These are phyloP conservation scores for Fusarium nematophilum DNA, from an alignment of 2,329 filamentous ascomycete genomes.

Conservation along the genomic window DNA sequence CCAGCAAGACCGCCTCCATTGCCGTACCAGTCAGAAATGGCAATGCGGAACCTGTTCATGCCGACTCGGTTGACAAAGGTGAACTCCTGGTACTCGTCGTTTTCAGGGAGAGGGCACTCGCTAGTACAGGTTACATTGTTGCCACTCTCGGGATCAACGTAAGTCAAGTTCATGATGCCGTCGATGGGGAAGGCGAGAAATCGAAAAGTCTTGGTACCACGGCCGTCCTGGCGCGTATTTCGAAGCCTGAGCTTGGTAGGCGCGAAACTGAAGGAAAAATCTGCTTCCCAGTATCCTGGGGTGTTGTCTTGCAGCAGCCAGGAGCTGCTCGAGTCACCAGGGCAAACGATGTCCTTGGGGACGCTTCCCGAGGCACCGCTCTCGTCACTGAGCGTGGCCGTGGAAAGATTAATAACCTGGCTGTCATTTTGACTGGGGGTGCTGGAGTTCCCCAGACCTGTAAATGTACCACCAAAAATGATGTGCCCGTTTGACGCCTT, in stretches of 20 bases:
- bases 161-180: slow-evolving; percentile 97
- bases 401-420: slow-evolving; percentile 85
- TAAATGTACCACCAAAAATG: slow-evolving; percentile 91
- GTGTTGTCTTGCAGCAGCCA: slow-evolving; percentile 82
- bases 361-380: slow-evolving; percentile 72
- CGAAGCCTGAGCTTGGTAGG: slow-evolving; percentile 89
- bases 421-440: slow-evolving; percentile 73
- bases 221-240: slow-evolving; percentile 86
- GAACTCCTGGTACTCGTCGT: slow-evolving; percentile 85
- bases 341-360: slow-evolving; percentile 85
- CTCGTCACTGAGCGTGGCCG: slow-evolving; percentile 77
- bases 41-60: slow-evolving; percentile 87
- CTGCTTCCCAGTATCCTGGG: slow-evolving; percentile 84
- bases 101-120: slow-evolving; percentile 83
- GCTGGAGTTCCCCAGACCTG: slow-evolving; percentile 84
- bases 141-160: slow-evolving; percentile 79
- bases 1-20: slow-evolving; percentile 85
- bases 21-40: slow-evolving; percentile 90
- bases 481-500: slow-evolving; percentile 85
- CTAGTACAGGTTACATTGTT: slow-evolving; percentile 79
- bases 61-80: slow-evolving; percentile 87
- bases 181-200: slow-evolving; percentile 87
- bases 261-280: slow-evolving; percentile 84
- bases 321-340: slow-evolving; percentile 74
- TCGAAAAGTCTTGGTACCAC: slow-evolving; percentile 88